Conservation (phyloP, 2,329 filamentous ascomycete species). For the Xylaria sp. region DNA sequence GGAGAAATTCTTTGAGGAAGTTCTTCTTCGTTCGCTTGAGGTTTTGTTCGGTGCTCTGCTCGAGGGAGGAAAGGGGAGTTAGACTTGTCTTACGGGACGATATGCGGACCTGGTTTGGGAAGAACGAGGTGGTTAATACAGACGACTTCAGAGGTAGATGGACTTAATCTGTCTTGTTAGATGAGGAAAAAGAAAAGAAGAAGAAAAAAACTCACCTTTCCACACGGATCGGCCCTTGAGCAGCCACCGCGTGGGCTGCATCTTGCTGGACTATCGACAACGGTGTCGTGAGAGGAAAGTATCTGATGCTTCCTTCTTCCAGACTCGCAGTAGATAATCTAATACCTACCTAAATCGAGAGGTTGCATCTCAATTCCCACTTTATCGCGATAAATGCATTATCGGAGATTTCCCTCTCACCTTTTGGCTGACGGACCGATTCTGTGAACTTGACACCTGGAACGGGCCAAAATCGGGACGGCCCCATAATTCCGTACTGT, state of each 20-base stretch:
- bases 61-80: conserved; percentile 28
- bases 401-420: conserved; percentile 4
- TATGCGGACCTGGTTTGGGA: conserved; percentile 68
- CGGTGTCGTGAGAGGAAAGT: conserved; percentile 7
- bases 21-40: neutral
- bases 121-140: conserved; percentile 8
- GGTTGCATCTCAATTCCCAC: conserved; percentile 12
- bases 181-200: too few relatives aligned
- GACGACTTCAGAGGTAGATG: neutral
- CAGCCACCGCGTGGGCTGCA: conserved; percentile 52
- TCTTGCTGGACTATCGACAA: conserved; percentile 40
- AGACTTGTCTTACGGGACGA: conserved; percentile 69
- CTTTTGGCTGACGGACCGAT: neutral
- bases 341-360: neutral
- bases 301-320: conserved; percentile 3
- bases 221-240: conserved; percentile 51
- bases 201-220: conserved; percentile 45
- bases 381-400: conserved; percentile 28
- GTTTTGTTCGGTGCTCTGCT: neutral
- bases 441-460: neutral
- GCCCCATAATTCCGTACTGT: neutral
- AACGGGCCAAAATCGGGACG: neutral
- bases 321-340: neutral
- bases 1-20: neutral
- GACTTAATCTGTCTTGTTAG: neutral